phyloP scores from a whole-genome alignment of 371 early-diverging fungal genomes.

The Cokeromyces recurvatus region DNA sequence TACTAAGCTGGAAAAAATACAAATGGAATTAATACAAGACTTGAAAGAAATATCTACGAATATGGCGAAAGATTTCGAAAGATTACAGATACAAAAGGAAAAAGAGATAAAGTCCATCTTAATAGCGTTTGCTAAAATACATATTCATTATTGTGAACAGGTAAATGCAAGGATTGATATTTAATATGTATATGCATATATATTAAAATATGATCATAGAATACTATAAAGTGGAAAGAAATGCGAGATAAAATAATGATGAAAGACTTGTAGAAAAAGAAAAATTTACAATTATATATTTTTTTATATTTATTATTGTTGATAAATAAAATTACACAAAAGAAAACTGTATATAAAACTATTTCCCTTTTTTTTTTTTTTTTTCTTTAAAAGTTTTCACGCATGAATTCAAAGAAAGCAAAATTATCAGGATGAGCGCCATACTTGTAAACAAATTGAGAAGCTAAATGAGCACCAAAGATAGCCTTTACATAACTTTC shows the following conservation, averaged over 20 bases:
- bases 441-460: slow-evolving; percentile 94
- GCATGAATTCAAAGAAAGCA: slow-evolving; percentile 98
- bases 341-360: no score
- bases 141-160: slow-evolving; percentile 70
- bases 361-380: no score
- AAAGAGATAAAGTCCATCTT: slow-evolving; percentile 73
- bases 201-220: no score
- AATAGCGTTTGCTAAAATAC: no score
- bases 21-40: slow-evolving; percentile 56
- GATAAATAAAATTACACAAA: neutral
- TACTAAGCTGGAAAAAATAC: slow-evolving; percentile 61
- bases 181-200: no score
- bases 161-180: slow-evolving; percentile 19
- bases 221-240: no score
- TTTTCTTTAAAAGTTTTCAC: slow-evolving; percentile 27
- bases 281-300: neutral
- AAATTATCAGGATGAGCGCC: slow-evolving; percentile 94
- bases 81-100: slow-evolving; percentile 81
- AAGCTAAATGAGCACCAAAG: slow-evolving; percentile 93
- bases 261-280: no score
- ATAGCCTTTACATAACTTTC: slow-evolving; percentile 93
- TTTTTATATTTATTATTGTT: neutral
- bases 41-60: slow-evolving; percentile 65
- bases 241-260: no score
- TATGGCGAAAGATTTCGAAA: slow-evolving; percentile 78